A percentile compares a stretch with the other conserved stretches of the same genome.
These are phyloP conservation scores for Rhizopus arrhizus DNA, from an alignment of 371 early-diverging fungal genomes.

Conservation along the genomic window DNA sequence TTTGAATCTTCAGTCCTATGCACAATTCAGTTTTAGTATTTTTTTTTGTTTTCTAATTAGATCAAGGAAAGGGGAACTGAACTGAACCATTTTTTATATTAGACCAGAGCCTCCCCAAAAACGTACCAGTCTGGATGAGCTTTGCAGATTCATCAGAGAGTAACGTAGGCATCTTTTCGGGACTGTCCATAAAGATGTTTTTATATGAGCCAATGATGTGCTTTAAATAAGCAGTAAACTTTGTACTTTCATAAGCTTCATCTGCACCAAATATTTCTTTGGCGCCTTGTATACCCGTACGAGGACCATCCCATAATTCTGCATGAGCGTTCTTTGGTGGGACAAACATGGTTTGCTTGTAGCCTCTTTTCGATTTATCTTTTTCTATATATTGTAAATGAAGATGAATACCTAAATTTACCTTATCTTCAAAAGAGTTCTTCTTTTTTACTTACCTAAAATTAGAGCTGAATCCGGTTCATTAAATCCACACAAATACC, in stretches of 20 bases:
- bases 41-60: neutral
- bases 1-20: conserved; percentile 34
- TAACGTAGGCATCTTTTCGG: conserved; percentile 33
- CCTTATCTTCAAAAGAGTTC: too few relatives aligned
- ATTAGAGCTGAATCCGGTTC: conserved; percentile 86
- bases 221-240: conserved; percentile 30
- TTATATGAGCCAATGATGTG: conserved; percentile 29
- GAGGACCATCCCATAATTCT: conserved; percentile 93
- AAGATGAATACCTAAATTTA: neutral
- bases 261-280: conserved; percentile 83
- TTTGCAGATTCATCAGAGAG: conserved; percentile 23
- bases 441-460: conserved; percentile 56
- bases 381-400: conserved; percentile 49
- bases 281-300: conserved; percentile 83
- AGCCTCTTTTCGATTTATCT: conserved; percentile 60
- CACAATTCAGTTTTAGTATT: neutral
- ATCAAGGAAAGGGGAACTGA: neutral
- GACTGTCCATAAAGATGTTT: conserved; percentile 45
- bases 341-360: conserved; percentile 88
- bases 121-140: conserved; percentile 45
- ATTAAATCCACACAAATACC: conserved; percentile 87
- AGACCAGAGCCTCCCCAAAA: conserved; percentile 19
- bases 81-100: conserved; percentile 17
- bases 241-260: conserved; percentile 58
- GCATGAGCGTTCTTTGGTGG: conserved; percentile 69